Conservation (phyloP, 2,329 filamentous ascomycete species). For the Ascochyta rabiei region DNA sequence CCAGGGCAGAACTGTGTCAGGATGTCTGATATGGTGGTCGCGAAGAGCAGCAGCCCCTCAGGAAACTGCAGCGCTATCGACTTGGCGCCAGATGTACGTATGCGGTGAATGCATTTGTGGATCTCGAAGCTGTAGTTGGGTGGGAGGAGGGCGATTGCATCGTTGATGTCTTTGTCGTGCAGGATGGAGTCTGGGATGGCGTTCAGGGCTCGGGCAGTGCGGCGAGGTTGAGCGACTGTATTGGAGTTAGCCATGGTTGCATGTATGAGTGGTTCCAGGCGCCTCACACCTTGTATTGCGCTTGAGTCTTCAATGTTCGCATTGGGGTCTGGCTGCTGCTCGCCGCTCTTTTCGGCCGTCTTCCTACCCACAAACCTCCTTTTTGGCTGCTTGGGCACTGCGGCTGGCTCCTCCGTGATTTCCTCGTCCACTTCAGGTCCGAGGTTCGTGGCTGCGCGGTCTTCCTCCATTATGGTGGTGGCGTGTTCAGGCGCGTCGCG, state of each 20-base stretch:
- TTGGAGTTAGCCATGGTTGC: conserved; percentile 1
- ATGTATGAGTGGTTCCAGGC: background rate
- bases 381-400: conserved; percentile 73
- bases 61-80: conserved; percentile 96
- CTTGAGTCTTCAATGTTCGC: conserved; percentile 65
- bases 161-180: conserved; percentile 82
- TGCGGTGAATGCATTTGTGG: conserved; percentile 95
- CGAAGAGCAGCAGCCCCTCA: conserved; percentile 92
- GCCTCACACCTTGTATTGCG: conserved; percentile 69
- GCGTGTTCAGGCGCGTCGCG: conserved; percentile 17
- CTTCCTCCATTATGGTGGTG: conserved; percentile 70
- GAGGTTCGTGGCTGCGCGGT: conserved; percentile 72
- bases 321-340: conserved; percentile 48
- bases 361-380: conserved; percentile 89
- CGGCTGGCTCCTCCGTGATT: conserved; percentile 57
- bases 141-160: conserved; percentile 84
- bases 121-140: conserved; percentile 99
- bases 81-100: conserved; percentile 78
- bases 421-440: conserved; percentile 72
- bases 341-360: conserved; percentile 66
- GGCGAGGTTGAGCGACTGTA: conserved; percentile 72
- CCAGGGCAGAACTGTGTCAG: conserved; percentile 91
- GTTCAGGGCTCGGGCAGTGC: conserved; percentile 82
- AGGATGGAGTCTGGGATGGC: conserved; percentile 88
- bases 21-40: conserved; percentile 97